Evolutionary conservation across 2,329 filamentous ascomycete genomes (phyloP), one percentile per base, ranked within the genome.

Genomic region (Penicillium sp.): DNA sequence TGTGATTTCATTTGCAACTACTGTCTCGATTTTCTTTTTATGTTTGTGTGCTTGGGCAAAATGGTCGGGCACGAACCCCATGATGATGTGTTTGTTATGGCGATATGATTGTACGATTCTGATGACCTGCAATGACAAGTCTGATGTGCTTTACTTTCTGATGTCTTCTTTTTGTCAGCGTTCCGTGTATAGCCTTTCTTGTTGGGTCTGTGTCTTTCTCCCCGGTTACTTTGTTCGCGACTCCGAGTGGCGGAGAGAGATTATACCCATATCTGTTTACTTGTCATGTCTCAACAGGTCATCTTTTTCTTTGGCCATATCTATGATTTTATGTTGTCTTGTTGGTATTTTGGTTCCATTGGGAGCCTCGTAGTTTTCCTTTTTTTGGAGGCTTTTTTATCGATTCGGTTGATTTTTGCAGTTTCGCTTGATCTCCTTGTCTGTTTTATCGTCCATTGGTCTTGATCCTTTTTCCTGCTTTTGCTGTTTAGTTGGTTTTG

Each of bases 61-160:
- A 42, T 13, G 33, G 41, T 56, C 35, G 57, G 49, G 33, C 49
- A 41, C 38, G 12, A 48, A 41, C 35, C 48, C 31, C 23, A 25
- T 50, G 29, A 33, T 56, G 41, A 52, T 54, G 58, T 56, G 46
- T 52, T 58, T 60, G 59, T 59, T 62, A 69, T 59, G 69, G 64
- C 64, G 67, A 67, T 67, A 71, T 67, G 69, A 70, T 68, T 71
- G 69, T 71, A 71, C 67, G 69, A 71, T 69, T 70, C 66, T 69
- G 68, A 71, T 69, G 69, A 71, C 69, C 67, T 68, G 62, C 63
- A 64, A 70, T 66, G 64, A 69, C 64, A 63, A 67, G 61, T 62
- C 57, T 54, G 58, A 63, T 63, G 59, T 65, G 56, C 54, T 58
- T 61, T 58, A 51, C 50, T 54, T 59, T 56, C 48, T 54, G 51